Evolutionary conservation across 495 filamentous ascomycete species (phyloP).

Genomic region (Astrothelium subdiscretum): DNA sequence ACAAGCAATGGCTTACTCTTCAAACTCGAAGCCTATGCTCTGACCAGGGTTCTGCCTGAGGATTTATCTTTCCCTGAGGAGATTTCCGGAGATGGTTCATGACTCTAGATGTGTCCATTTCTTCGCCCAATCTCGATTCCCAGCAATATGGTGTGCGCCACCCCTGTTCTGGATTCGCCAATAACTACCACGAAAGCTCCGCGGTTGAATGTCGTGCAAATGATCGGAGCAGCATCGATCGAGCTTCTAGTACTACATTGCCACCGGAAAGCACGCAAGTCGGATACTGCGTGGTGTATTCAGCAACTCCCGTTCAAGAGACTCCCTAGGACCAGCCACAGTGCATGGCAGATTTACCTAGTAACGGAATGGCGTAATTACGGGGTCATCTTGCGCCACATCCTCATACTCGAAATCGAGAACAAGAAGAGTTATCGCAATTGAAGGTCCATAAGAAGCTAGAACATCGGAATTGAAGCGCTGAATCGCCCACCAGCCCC

Average conservation of each 20-base stretch:
- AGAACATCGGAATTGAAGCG: too few species aligned
- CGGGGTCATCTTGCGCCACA: neutral
- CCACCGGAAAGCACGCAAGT: neutral
- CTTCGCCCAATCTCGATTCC: neutral
- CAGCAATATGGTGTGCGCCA: neutral
- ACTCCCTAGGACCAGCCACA: neutral
- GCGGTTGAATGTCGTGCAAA: neutral
- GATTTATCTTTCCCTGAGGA: neutral
- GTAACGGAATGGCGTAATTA: neutral
- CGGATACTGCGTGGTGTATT: neutral
- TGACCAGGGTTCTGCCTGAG: neutral
- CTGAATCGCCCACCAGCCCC: too few species aligned
- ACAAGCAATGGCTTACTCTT: neutral
- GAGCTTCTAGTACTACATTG: neutral
- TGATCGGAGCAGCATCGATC: neutral
- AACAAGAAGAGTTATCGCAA: too few species aligned
- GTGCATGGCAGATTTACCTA: neutral
- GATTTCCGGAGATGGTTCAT: too few species aligned
- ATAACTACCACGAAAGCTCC: neutral
- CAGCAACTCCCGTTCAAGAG: too few species aligned
- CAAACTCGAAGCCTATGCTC: neutral
- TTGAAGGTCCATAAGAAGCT: too few species aligned
- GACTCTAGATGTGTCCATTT: neutral
- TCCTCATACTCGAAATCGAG: too few species aligned
- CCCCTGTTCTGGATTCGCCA: neutral